These are phyloP conservation scores for Penicillium egyptiacum DNA, from an alignment of 495 filamentous ascomycete species.

Conservation along the genomic window DNA sequence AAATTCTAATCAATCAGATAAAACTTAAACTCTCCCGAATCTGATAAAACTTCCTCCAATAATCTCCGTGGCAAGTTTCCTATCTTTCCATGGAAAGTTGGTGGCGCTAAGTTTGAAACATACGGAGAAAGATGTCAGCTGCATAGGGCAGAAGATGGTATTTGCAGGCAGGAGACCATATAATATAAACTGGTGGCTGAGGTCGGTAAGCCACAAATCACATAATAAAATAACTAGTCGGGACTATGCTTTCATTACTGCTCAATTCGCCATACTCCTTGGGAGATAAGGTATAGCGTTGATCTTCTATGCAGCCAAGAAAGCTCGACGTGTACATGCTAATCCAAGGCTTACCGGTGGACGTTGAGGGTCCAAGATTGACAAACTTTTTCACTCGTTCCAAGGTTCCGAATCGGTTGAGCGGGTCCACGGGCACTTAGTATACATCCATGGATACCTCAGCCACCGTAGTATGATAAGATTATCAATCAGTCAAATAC, in stretches of 20 bases:
- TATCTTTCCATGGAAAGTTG: background rate
- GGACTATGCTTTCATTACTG: background rate
- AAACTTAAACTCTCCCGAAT: background rate
- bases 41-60: background rate
- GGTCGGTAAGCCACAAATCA: background rate
- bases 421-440: background rate
- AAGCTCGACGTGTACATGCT: background rate
- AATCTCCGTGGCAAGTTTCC: background rate
- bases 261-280: background rate
- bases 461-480: background rate
- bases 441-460: background rate
- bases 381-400: background rate
- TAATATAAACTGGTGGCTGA: background rate
- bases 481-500: background rate
- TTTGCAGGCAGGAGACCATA: background rate
- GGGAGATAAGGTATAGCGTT: background rate
- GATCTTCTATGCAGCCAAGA: background rate
- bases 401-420: background rate
- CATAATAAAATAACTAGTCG: background rate
- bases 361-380: background rate
- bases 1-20: conserved; percentile 16
- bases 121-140: background rate
- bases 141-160: background rate
- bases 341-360: background rate
- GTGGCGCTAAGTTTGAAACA: background rate